phyloP scores from a whole-genome alignment of 441 rosid species.

The Eruca vesicaria region DNA sequence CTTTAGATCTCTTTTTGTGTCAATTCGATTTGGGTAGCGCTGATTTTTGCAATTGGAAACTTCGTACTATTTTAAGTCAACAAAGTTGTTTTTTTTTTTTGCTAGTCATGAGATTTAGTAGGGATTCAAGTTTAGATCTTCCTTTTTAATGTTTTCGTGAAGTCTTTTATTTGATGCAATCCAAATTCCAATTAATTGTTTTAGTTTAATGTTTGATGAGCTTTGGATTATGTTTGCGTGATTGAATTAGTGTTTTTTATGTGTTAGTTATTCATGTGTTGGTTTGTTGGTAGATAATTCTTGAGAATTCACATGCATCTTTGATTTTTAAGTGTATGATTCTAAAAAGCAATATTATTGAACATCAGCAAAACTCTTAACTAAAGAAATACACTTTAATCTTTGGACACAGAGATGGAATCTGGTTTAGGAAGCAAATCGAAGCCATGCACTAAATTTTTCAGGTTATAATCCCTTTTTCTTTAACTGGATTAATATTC shows the following conservation, averaged over 20 bases:
- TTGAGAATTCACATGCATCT: too few species aligned
- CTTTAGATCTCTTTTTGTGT: conserved; percentile 16
- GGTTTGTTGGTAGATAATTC: background rate
- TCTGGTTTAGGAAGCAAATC: conserved; percentile 99
- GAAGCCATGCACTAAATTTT: conserved; percentile 99
- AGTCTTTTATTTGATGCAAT: too few species aligned
- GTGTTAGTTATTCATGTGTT: background rate
- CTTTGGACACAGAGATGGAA: conserved; percentile 90
- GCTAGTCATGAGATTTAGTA: background rate
- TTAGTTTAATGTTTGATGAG: too few species aligned
- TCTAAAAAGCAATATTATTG: conserved; percentile 24
- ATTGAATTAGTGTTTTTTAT: background rate
- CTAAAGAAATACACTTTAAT: conserved; percentile 65
- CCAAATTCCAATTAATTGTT: too few species aligned
- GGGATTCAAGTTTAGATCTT: background rate
- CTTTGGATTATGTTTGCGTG: too few species aligned
- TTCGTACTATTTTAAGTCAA: background rate
- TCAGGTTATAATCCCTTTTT: conserved; percentile 61
- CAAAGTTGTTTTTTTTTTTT: background rate
- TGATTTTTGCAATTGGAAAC: background rate
- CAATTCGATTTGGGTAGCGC: background rate
- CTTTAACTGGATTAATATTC: conserved; percentile 25
- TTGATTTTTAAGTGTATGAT: too few species aligned
- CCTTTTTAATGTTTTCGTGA: background rate
- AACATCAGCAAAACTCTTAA: conserved; percentile 40